Evolutionary conservation across 441 rosid species (phyloP), one percentile per base, ranked within the genome.

Genomic region (Erodium chrysanthum): DNA sequence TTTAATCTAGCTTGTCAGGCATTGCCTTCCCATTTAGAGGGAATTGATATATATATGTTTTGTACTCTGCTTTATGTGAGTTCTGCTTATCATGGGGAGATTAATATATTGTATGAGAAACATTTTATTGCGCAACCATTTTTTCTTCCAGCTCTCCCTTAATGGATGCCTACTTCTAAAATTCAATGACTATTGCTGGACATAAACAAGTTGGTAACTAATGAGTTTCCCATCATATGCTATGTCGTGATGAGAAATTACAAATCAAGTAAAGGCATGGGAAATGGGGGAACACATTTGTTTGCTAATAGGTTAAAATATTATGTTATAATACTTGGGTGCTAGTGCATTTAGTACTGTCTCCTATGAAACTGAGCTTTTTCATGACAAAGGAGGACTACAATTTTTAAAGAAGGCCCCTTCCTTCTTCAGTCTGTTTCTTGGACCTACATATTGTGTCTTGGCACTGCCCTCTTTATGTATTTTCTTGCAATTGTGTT

Each of bases 61-160:
- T 94, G 96, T 37, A 91, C 98, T 14, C 96, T 89, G 69, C 89
- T 94, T 70, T 94, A 84, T 77, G 98, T 94, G 83, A 82, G 98
- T 86, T 46, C 11, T 17, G 62, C 12, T 66, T 44, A 42, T 58
- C 62, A 65, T 65, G 3, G 29, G 29, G 29, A 25, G 29, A 25
- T 25, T 25, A 4, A 17, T 22, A 48, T 27, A 8, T 52, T 56
- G 5, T 48, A 12, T 48, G 22, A 56, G 62, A 18, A 1, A 21
- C 15, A 48, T 60, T 66, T 31, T 65, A 37, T 37, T 37, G 44
- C 44, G 1, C 44, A 37, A 37, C 44, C 29, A 0, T 17, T 50
- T 50, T 50, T 5, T 6, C 7, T 50, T 50, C 18, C 20, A 50
- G 58, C 8, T 17, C 58, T 17, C 58, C 58, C 58, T 17, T 17